Conservation (phyloP, 495 filamentous ascomycete genomes). For the Daldinia bambusicola region DNA sequence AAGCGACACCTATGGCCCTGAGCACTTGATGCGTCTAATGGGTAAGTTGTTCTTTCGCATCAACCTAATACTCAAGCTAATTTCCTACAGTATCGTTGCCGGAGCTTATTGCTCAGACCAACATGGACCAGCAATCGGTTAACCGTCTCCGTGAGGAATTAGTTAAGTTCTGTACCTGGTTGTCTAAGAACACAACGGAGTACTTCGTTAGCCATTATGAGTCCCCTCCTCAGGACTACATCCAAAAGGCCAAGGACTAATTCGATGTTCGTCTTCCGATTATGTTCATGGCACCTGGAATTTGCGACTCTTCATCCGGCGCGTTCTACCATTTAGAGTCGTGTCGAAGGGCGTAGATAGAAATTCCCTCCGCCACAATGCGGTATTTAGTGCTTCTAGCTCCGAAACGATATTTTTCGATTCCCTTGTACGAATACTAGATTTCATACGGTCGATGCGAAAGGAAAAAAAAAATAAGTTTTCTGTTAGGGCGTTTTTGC, state of each 20-base stretch:
- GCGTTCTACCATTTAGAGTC: neutral
- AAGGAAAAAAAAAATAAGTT: neutral
- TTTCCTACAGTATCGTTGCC: constrained; percentile 78
- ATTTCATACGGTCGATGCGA: neutral
- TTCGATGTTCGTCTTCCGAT: neutral
- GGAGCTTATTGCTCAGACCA: constrained; percentile 94
- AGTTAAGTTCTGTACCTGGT: constrained; percentile 79
- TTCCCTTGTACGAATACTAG: constrained; percentile 1
- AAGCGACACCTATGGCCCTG: constrained; percentile 88
- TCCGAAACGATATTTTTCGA: constrained; percentile 1
- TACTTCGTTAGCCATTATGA: constrained; percentile 87
- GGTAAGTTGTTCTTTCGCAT: constrained; percentile 65
- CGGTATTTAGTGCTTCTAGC: constrained; percentile 3
- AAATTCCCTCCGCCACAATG: neutral
- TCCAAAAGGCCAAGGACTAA: constrained; percentile 57
- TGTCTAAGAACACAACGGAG: constrained; percentile 73
- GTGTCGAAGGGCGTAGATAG: neutral
- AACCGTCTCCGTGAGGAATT: constrained; percentile 89
- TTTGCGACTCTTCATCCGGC: neutral
- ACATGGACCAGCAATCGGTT: constrained; percentile 93
- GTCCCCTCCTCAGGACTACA: constrained; percentile 61
- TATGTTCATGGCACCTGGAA: neutral
- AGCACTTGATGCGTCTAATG: constrained; percentile 87
- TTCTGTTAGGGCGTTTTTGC: neutral
- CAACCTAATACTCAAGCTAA: constrained; percentile 28